Evolutionary conservation across 257 asterid genomes (phyloP), one percentile per base, ranked within the genome.

Genomic region (Lavandula angustifolia): DNA sequence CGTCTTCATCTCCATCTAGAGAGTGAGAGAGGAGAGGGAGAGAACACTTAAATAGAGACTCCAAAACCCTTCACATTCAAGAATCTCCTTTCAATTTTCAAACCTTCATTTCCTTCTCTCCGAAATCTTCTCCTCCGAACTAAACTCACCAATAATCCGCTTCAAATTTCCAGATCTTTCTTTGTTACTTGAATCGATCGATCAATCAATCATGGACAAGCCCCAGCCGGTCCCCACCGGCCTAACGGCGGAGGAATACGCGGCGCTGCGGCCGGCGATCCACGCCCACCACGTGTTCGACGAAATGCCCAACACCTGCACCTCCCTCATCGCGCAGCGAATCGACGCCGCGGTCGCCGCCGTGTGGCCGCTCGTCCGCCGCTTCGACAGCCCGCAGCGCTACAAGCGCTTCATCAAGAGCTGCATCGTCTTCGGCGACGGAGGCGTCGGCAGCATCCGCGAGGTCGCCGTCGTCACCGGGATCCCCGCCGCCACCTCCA

Each of bases 361-460:
- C 6, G 92, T 87, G 7, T 90, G 96, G 97, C 90, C 84, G 0
- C 71, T 90, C 27, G 89, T 90, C 11, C 85, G 96, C 55, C 54
- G 85, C 12, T 90, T 90, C 78, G 95, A 84, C 74, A 84, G 79
- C 71, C 97, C 96, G 0, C 88, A 87, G 13, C 79, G 77, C 60
- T 90, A 90, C 87, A 90, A 90, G 57, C 97, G 85, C 83, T 90
- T 90, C 79, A 78, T 90, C 79, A 90, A 90, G 82, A 80, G 89
- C 73, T 87, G 96, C 76, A 73, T 70, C 71, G 59, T 49, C 9
- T 63, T 14, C 54, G 92, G 87, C 14, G 91, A 80, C 49, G 96
- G 89, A 44, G 77, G 82, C 27, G 89, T 87, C 9, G 97, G 97
- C 0, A 82, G 86, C 82, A 62, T 90, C 6, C 74, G 97, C 48